Evolutionary conservation across 140 eudicot species (phyloP).

Genomic region (Flaveria floridana): DNA sequence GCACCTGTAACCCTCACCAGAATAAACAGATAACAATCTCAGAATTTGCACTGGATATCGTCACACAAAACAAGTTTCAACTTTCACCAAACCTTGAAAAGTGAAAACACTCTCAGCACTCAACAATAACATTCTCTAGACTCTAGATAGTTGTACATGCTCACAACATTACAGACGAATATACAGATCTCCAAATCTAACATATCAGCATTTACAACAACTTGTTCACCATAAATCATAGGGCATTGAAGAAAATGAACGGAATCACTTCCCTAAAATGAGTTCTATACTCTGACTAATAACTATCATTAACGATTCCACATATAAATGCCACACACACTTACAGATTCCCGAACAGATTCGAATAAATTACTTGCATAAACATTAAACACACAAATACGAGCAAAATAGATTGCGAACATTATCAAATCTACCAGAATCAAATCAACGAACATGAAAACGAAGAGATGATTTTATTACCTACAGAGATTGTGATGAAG

Average conservation of each 20-base stretch:
- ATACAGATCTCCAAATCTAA: slow-evolving; percentile 8
- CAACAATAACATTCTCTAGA: slow-evolving; percentile 6
- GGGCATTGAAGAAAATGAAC: slow-evolving; percentile 1
- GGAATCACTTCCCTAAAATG: not conserved
- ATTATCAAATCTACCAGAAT: not conserved
- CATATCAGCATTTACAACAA: not conserved
- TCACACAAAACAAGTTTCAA: not conserved
- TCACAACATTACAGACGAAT: slow-evolving; percentile 4
- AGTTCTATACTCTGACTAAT: not conserved
- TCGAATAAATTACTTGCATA: not conserved
- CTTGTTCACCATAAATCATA: slow-evolving; percentile 6
- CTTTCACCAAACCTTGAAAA: not conserved
- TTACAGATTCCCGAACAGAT: not conserved
- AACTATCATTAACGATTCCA: not conserved
- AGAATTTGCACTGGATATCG: not conserved
- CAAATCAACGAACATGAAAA: not conserved
- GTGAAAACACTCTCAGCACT: not conserved
- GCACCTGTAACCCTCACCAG: slow-evolving; percentile 11
- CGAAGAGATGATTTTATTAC: slow-evolving; percentile 14
- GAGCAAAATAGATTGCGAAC: not conserved
- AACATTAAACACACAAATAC: not conserved
- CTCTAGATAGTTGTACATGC: not conserved
- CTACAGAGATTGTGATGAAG: slow-evolving; percentile 9
- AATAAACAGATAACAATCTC: not conserved
- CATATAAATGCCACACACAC: not conserved